Conservation (phyloP, 192 early-diverging fungal species). For the Tieghemiomyces parasiticus region DNA sequence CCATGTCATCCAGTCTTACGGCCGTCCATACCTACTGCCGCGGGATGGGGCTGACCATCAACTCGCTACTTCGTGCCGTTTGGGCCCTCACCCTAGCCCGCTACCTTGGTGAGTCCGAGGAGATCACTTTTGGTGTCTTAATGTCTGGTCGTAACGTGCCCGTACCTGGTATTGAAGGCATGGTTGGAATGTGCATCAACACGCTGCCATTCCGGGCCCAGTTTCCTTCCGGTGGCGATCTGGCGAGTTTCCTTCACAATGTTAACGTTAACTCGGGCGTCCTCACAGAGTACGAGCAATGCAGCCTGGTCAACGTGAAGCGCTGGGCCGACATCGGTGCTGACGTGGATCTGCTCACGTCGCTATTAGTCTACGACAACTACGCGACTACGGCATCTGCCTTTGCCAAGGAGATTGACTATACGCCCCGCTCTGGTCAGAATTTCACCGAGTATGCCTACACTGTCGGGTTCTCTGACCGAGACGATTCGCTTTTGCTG, state of each 20-base stretch:
- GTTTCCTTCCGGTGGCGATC: background rate
- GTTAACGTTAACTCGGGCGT: background rate
- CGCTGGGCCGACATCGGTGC: background rate
- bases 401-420: background rate
- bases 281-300: background rate
- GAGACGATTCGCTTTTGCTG: background rate
- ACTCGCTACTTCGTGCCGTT: background rate
- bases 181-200: slow-evolving; percentile 6
- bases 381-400: background rate
- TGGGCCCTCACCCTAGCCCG: slow-evolving; percentile 1
- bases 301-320: background rate
- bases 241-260: background rate
- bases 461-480: background rate
- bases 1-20: background rate
- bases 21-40: background rate
- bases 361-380: slow-evolving; percentile 1
- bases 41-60: background rate
- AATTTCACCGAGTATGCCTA: slow-evolving; percentile 1
- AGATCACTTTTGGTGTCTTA: slow-evolving; percentile 3
- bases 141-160: slow-evolving; percentile 1
- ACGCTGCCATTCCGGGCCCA: slow-evolving; percentile 1
- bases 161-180: background rate
- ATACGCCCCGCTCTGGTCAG: background rate
- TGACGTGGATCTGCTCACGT: background rate
- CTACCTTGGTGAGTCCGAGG: background rate